Conservation (phyloP, 805 yeast species). For the Blastobotrys muscicola region DNA sequence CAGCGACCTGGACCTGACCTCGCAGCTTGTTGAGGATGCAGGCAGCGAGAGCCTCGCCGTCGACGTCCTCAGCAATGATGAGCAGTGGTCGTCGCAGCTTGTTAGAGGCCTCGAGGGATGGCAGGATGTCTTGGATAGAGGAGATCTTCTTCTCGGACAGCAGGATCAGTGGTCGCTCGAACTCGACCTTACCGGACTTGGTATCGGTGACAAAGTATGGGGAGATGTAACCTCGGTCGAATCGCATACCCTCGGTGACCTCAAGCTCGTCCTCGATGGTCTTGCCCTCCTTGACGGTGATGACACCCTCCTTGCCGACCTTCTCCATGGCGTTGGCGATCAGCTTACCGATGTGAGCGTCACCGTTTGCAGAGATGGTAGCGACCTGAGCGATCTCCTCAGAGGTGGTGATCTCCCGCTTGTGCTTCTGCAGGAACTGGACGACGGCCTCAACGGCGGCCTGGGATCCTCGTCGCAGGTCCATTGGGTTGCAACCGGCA, state of each 20-base stretch:
- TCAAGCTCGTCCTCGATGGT: conserved; percentile 94
- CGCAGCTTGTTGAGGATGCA: conserved; percentile 94
- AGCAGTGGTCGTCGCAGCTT: conserved; percentile 88
- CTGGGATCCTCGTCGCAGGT: conserved; percentile 92
- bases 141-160: conserved; percentile 89
- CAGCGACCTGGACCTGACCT: conserved; percentile 96
- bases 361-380: conserved; percentile 96
- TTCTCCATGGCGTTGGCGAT: conserved; percentile 96
- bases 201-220: conserved; percentile 95
- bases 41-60: conserved; percentile 98
- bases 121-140: conserved; percentile 81
- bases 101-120: conserved; percentile 87
- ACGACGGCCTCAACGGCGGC: conserved; percentile 94
- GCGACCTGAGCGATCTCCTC: conserved; percentile 98
- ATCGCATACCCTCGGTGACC: conserved; percentile 97
- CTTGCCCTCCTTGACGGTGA: conserved; percentile 95
- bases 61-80: conserved; percentile 90
- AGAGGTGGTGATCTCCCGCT: conserved; percentile 86
- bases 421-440: conserved; percentile 69
- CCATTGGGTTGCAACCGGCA: conserved; percentile 99
- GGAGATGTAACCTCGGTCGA: conserved; percentile 93
- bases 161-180: conserved; percentile 83
- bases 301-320: conserved; percentile 98
- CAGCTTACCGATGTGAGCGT: conserved; percentile 79
- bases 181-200: conserved; percentile 86